Base-by-base conservation (phyloP, 306 rosid genomes). In the Cucurbita pepo region DNA sequence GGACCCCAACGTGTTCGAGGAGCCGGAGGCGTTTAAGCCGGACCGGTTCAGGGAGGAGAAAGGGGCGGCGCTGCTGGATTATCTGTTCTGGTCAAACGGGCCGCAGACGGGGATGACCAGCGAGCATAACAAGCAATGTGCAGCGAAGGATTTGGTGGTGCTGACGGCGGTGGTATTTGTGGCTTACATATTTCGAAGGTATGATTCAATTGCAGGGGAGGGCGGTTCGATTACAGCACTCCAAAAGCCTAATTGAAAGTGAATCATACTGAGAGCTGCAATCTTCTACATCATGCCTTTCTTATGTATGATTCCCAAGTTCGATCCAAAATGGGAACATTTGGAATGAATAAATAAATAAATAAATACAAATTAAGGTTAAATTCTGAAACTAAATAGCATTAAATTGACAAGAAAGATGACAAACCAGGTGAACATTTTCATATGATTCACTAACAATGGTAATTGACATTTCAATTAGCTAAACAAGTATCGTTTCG, bases 31-130 rank as follows among this genome's bases (percentile, higher is more conserved):
- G 4, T 95, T 95, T 60, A 85, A 76, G 25, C 88, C 97, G 52
- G 96, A 89, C 48, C 91, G 99, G 79, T 95, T 95, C 83, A 43
- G 69, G 2, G 8, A 30, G 0, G 86, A 86, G 41, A 86, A 85
- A 60, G 96, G 89, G 45, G 82, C 74, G 0, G 79, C 76, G 61
- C 80, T 95, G 36, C 76, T 88, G 77, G 70, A 81, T 69, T 85
- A 89, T 55, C 47, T 95, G 76, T 95, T 80, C 73, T 95, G 96
- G 99, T 95, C 97, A 15, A 95, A 95, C 56, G 99, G 99, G 21
- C 96, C 96, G 10, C 97, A 91, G 77, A 81, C 85, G 37, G 91
- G 91, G 40, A 11, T 85, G 3, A 83, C 97, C 0, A 80, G 76
- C 10, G 78, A 25, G 77, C 76, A 85, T 7, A 91, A 95, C 74